phyloP scores from a whole-genome alignment of 2,329 filamentous ascomycete genomes.

The Nectriaceae sp. region DNA sequence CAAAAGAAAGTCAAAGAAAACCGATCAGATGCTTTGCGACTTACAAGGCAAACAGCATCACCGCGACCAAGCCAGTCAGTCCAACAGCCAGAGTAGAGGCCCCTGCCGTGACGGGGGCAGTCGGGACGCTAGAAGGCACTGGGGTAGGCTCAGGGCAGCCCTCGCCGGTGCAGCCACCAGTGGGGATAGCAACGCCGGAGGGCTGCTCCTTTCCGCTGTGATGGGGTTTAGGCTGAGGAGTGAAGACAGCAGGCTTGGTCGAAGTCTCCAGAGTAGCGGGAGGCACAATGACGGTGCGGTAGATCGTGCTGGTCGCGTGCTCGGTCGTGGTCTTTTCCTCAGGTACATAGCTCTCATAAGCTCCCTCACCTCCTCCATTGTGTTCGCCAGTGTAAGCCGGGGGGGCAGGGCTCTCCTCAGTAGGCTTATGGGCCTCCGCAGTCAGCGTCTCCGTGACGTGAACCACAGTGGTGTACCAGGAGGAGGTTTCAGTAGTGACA shows the following conservation, averaged over 20 bases:
- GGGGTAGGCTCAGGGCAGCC: slow-evolving; percentile 18
- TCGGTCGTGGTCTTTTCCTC: slow-evolving; percentile 7
- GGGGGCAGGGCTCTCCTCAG: slow-evolving; percentile 7
- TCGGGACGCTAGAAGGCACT: slow-evolving; percentile 20
- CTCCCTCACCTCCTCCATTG: not conserved
- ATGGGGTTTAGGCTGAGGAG: slow-evolving; percentile 13
- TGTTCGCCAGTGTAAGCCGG: not conserved
- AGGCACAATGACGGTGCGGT: slow-evolving; percentile 14
- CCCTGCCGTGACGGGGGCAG: slow-evolving; percentile 48
- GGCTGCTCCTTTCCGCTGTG: slow-evolving; percentile 6
- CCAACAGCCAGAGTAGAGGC: slow-evolving; percentile 37
- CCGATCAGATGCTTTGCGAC: not conserved
- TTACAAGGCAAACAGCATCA: slow-evolving; percentile 31
- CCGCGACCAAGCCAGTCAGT: slow-evolving; percentile 27
- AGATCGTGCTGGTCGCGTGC: slow-evolving; percentile 12
- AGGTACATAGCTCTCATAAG: not conserved
- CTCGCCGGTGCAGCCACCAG: slow-evolving; percentile 28
- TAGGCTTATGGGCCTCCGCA: slow-evolving; percentile 14
- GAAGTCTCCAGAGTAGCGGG: slow-evolving; percentile 19
- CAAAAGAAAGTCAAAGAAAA: slow-evolving; percentile 5
- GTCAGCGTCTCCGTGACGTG: slow-evolving; percentile 19
- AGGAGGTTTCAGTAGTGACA: slow-evolving; percentile 30
- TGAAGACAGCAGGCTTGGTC: slow-evolving; percentile 19
- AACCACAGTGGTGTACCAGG: slow-evolving; percentile 18
- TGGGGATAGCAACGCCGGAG: slow-evolving; percentile 21